phyloP scores from a whole-genome alignment of 176 grass and related monocot genomes.

The Alopecurus myosuroides region DNA sequence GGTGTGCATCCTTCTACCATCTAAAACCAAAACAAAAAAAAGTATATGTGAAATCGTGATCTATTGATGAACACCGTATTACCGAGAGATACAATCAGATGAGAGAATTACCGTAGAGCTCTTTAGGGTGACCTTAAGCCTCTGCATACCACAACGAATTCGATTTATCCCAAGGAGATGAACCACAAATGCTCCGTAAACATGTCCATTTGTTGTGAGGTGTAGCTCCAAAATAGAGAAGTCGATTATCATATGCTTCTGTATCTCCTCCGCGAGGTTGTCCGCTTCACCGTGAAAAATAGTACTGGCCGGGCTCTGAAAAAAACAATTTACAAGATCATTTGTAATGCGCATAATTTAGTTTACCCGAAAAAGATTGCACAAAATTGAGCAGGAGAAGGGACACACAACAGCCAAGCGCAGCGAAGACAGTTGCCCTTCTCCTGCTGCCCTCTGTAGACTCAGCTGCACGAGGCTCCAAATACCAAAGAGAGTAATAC shows the following conservation, averaged over 20 bases:
- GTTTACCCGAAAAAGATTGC: not conserved
- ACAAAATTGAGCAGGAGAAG: not conserved
- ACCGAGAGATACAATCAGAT: not conserved
- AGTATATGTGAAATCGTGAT: not conserved
- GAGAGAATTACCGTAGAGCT: not conserved
- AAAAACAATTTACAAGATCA: not conserved
- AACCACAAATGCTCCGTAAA: not conserved
- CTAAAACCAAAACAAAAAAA: not conserved
- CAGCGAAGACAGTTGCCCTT: not conserved
- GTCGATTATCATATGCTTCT: not conserved
- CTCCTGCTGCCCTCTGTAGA: not conserved
- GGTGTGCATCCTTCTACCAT: not conserved
- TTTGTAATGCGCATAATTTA: not conserved
- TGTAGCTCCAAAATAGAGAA: not conserved
- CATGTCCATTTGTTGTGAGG: not conserved
- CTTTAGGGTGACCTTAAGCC: not conserved
- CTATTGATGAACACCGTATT: not conserved
- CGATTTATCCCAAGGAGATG: not conserved
- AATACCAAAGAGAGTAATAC: not conserved
- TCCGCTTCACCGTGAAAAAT: not conserved
- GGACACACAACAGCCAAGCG: not conserved
- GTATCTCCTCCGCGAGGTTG: not conserved
- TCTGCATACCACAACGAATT: not conserved
- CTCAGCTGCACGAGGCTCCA: not conserved
- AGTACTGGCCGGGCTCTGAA: not conserved